phyloP scores from a whole-genome alignment of 2,329 filamentous ascomycete species.

The Leptosphaerulina australis region DNA sequence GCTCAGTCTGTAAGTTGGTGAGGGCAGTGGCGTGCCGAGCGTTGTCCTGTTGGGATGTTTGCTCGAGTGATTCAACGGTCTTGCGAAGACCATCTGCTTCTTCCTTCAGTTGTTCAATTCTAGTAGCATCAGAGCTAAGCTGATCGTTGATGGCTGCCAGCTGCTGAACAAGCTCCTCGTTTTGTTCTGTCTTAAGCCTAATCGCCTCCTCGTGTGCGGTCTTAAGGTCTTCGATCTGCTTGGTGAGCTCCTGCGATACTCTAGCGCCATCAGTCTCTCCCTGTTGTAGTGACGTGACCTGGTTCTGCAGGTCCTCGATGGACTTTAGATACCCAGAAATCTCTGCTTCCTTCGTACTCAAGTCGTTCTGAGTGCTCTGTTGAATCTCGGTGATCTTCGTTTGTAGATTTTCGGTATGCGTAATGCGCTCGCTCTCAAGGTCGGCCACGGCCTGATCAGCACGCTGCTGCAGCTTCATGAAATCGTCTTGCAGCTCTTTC shows the following conservation, averaged over 20 bases:
- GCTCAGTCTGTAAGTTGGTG: slow-evolving; percentile 32
- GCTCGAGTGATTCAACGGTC: slow-evolving; percentile 43
- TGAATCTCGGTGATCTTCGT: slow-evolving; percentile 40
- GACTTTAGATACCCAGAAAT: slow-evolving; percentile 38
- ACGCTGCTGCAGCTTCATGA: slow-evolving; percentile 36
- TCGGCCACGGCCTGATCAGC: slow-evolving; percentile 38
- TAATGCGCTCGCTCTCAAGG: slow-evolving; percentile 39
- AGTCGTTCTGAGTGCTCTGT: slow-evolving; percentile 28
- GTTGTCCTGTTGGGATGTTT: slow-evolving; percentile 36
- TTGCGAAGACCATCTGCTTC: slow-evolving; percentile 39
- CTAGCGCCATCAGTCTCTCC: slow-evolving; percentile 42
- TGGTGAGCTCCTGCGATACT: slow-evolving; percentile 39
- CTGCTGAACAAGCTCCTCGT: slow-evolving; percentile 42
- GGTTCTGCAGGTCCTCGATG: slow-evolving; percentile 42
- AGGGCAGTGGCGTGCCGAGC: slow-evolving; percentile 35
- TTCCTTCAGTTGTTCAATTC: slow-evolving; percentile 36
- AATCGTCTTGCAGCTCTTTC: slow-evolving; percentile 36
- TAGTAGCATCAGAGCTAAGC: slow-evolving; percentile 36
- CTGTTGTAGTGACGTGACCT: slow-evolving; percentile 43
- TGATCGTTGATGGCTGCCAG: slow-evolving; percentile 46
- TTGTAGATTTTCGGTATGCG: slow-evolving; percentile 33
- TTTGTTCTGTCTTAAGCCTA: slow-evolving; percentile 38
- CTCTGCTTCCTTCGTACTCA: slow-evolving; percentile 38
- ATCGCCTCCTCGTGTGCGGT: slow-evolving; percentile 40
- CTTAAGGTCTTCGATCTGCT: slow-evolving; percentile 42